Evolutionary conservation across 2,329 filamentous ascomycete species (phyloP).

Genomic region (Sporothrix pallida): DNA sequence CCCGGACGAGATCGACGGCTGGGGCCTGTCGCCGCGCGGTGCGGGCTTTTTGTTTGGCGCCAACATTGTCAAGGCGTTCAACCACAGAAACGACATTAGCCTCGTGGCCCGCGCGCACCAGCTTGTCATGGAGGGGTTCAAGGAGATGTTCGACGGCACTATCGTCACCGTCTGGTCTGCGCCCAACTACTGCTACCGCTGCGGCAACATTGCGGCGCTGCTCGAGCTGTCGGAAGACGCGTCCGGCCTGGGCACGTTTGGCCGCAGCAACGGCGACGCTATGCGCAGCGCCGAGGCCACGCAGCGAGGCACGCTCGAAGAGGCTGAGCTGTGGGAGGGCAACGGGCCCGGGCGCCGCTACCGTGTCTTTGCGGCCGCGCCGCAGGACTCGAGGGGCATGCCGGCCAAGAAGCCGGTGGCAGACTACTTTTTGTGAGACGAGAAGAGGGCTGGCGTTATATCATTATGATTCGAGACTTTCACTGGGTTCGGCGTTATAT

Average conservation of each 20-base stretch:
- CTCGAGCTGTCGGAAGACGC: conserved; percentile 90
- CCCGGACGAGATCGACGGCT: conserved; percentile 96
- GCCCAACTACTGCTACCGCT: conserved; percentile 95
- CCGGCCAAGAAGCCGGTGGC: conserved; percentile 97
- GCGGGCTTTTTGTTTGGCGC: conserved; percentile 95
- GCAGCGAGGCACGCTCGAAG: conserved; percentile 54
- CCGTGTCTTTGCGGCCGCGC: conserved; percentile 93
- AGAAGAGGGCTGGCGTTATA: no score
- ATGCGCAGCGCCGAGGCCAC: conserved; percentile 49
- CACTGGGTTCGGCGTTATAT: not conserved
- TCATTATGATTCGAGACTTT: not conserved
- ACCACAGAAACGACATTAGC: conserved; percentile 89
- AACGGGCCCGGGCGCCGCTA: conserved; percentile 86
- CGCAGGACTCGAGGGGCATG: conserved; percentile 96
- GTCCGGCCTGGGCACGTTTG: conserved; percentile 72
- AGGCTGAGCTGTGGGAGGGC: conserved; percentile 52
- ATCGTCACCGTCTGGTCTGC: conserved; percentile 99
- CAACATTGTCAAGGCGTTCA: conserved; percentile 95
- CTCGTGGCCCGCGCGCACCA: conserved; percentile 95
- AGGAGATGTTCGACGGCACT: conserved; percentile 96
- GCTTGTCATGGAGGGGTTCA: conserved; percentile 98
- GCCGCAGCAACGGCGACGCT: conserved; percentile 73
- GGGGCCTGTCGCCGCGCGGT: conserved; percentile 91
- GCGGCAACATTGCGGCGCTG: conserved; percentile 93
- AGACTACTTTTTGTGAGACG: conserved; percentile 82